These are phyloP conservation scores for Mentha longifolia DNA, from an alignment of 257 asterid genomes.

Conservation along the genomic window DNA sequence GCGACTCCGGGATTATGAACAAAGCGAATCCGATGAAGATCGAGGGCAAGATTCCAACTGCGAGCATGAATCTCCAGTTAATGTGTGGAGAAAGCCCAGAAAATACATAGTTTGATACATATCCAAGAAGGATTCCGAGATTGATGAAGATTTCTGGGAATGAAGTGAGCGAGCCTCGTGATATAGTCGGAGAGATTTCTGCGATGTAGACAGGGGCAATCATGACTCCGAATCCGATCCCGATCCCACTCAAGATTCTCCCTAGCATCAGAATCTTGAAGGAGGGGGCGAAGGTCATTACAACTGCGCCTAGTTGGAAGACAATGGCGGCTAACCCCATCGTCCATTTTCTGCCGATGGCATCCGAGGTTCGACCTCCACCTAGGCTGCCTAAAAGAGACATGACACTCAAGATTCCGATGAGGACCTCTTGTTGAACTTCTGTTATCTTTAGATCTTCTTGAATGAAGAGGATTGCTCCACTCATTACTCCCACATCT, in stretches of 20 bases:
- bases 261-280: slow-evolving; percentile 72
- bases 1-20: slow-evolving; percentile 83
- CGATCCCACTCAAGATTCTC: slow-evolving; percentile 78
- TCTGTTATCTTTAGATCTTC: slow-evolving; percentile 78
- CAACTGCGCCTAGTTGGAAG: slow-evolving; percentile 77
- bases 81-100: slow-evolving; percentile 70
- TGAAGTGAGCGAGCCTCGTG: slow-evolving; percentile 83
- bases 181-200: slow-evolving; percentile 80
- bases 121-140: slow-evolving; percentile 84
- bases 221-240: slow-evolving; percentile 92
- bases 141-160: slow-evolving; percentile 93
- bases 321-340: slow-evolving; percentile 87
- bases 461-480: slow-evolving; percentile 83
- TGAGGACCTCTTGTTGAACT: slow-evolving; percentile 78
- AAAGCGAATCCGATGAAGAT: slow-evolving; percentile 77
- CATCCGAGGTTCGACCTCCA: slow-evolving; percentile 87
- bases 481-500: slow-evolving; percentile 99
- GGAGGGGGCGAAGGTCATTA: slow-evolving; percentile 82
- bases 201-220: slow-evolving; percentile 93
- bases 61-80: slow-evolving; percentile 93
- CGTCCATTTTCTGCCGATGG: slow-evolving; percentile 91
- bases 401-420: slow-evolving; percentile 78
- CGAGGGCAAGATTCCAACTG: slow-evolving; percentile 79
- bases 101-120: slow-evolving; percentile 81
- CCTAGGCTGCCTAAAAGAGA: slow-evolving; percentile 84